These are phyloP conservation scores for Choiromyces venosus DNA, from an alignment of 495 filamentous ascomycete genomes.

Conservation along the genomic window DNA sequence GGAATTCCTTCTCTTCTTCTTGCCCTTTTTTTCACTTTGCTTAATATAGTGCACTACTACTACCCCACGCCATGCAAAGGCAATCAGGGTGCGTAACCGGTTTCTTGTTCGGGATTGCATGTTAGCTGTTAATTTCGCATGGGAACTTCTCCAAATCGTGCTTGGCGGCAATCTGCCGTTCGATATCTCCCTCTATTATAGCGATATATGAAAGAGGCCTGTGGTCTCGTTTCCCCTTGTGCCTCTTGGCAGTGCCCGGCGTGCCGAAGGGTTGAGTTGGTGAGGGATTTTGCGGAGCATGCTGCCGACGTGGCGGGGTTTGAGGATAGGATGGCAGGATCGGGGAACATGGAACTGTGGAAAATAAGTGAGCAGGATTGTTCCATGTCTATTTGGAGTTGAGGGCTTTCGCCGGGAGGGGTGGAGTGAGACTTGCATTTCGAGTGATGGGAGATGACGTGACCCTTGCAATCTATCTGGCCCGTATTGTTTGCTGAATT, in stretches of 20 bases:
- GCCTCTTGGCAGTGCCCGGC: not conserved
- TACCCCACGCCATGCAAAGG: not conserved
- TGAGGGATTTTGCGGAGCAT: not conserved
- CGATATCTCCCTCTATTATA: not conserved
- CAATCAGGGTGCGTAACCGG: not conserved
- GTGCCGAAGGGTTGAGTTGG: not conserved
- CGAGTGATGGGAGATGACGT: not conserved
- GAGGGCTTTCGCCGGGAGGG: no score
- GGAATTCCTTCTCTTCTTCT: not conserved
- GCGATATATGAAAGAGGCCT: not conserved
- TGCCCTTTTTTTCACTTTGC: not conserved
- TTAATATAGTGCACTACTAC: not conserved
- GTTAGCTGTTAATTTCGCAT: not conserved
- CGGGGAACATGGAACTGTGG: not conserved
- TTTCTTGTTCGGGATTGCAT: not conserved
- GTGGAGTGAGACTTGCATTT: not conserved
- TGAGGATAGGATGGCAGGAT: not conserved
- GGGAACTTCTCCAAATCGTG: not conserved
- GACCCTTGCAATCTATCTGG: not conserved
- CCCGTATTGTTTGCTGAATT: not conserved
- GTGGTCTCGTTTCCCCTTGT: not conserved
- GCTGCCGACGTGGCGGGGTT: not conserved
- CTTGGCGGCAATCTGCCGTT: not conserved
- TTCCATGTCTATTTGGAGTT: not conserved
- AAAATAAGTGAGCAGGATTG: not conserved